Conservation (phyloP, 225 moss, liverwort and hornwort genomes). For the Neckera pumila region DNA sequence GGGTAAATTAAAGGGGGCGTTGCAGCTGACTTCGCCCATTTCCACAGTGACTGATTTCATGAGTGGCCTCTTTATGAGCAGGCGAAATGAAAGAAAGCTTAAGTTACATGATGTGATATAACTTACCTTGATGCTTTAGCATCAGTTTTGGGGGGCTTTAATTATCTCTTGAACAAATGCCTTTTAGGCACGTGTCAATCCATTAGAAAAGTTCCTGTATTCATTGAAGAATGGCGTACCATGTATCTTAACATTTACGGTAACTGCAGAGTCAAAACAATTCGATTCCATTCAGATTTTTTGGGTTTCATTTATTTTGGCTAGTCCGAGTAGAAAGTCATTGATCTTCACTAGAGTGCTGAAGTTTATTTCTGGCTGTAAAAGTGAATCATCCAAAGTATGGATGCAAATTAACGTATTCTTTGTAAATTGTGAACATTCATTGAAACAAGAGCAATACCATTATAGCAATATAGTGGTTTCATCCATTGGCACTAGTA, state of each 20-base stretch:
- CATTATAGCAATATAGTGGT: neutral
- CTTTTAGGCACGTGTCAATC: neutral
- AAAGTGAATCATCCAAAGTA: neutral
- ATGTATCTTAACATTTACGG: neutral
- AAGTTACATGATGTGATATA: too few species aligned
- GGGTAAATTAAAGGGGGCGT: neutral
- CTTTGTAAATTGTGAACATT: neutral
- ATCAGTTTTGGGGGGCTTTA: neutral
- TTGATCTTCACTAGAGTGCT: too few species aligned
- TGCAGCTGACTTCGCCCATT: neutral
- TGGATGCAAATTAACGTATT: neutral
- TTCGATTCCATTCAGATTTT: neutral
- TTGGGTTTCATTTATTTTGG: too few species aligned
- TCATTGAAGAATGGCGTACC: neutral
- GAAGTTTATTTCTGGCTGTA: neutral
- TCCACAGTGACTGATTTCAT: neutral
- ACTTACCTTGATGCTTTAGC: neutral
- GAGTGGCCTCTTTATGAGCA: neutral
- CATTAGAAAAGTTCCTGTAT: too few species aligned
- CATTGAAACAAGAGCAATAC: neutral
- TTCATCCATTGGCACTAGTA: neutral
- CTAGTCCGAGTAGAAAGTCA: too few species aligned
- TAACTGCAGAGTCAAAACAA: neutral
- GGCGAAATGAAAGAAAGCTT: neutral
- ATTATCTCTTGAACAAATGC: neutral